Base-by-base conservation (phyloP, 2,329 filamentous ascomycete species). In the Trichophaea hybrida region DNA sequence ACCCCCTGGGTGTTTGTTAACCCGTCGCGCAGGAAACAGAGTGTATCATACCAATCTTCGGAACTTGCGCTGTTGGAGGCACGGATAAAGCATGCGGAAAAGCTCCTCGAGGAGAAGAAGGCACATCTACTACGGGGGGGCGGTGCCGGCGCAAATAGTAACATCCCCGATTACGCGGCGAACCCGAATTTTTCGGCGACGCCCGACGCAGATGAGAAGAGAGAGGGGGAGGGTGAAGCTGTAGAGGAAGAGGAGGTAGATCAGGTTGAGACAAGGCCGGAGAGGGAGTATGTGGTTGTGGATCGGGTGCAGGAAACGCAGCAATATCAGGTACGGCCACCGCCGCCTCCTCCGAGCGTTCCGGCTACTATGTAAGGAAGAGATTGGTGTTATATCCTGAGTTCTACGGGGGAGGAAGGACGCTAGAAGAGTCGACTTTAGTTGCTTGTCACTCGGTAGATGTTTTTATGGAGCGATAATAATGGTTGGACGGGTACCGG, bases 11-110 rank as follows among this genome's bases (percentile, higher is more conserved):
- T 13, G 13, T 37, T 10, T 5, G 53, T 32, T 56, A 33, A 56
- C 53, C 13, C 10, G 10, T 24, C 33, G 46, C 35, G 32, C 50
- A 68, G 67, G 49, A 68, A 68, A 57, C 61, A 66, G 59, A 64
- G 65, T 7, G 64, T 69, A 34, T 67, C 65, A 31, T 61, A 64
- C 53, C 66, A 66, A 58, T 67, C 64, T 50, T 59, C 60, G 31
- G 67, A 69, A 50, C 66, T 69, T 8, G 64, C 65, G 49, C 61
- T 64, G 7, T 65, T 69, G 35, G 64, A 69, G 59, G 66, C 66
- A 38, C 65, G 67, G 24, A 61, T 69, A 17, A 67, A 65, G n/a
- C 63, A 59, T n/a, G 65, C 67, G 2, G 67, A 69, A 58, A 61
- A 61, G 44, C 59, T 64, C 12, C 62, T 69, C 1, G 66, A 65